phyloP scores from a whole-genome alignment of 306 rosid species.

The Hippophae tibetana region DNA sequence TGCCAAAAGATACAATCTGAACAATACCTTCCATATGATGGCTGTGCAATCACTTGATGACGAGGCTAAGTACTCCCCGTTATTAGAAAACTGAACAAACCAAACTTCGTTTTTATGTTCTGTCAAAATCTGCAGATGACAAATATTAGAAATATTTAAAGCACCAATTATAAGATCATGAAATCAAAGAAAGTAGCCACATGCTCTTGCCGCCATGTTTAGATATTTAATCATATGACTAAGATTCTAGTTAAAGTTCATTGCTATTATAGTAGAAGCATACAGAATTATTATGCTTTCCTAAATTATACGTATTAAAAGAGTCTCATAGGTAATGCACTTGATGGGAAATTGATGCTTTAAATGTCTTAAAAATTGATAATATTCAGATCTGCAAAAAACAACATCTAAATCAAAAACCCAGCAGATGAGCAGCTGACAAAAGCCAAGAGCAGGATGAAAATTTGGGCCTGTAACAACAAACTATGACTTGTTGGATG shows the following conservation, averaged over 20 bases:
- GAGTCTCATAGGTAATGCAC: not conserved
- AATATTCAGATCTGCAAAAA: not conserved
- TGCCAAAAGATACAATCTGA: not conserved
- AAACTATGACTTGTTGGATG: no score
- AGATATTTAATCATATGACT: no score
- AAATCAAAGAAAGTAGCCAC: no score
- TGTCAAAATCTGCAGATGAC: slow-evolving; percentile 62
- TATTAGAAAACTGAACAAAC: slow-evolving; percentile 89
- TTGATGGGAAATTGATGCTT: not conserved
- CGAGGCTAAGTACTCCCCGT: slow-evolving; percentile 79
- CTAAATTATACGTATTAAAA: not conserved
- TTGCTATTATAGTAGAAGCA: no score
- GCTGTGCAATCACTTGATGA: slow-evolving; percentile 80
- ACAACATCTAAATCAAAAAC: not conserved
- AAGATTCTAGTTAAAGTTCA: no score
- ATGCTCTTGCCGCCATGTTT: no score
- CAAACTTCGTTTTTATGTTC: slow-evolving; percentile 87
- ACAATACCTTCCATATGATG: slow-evolving; percentile 82
- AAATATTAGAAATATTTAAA: slow-evolving; percentile 4
- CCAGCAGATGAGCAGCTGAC: no score
- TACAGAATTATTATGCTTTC: not conserved
- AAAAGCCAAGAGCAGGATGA: no score
- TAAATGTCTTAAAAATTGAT: not conserved
- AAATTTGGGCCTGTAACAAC: no score
- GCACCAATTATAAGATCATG: not conserved